Evolutionary conservation across 192 early-diverging fungal species (phyloP), one percentile per base, ranked within the genome.

Genomic region (Coemansia sp.): DNA sequence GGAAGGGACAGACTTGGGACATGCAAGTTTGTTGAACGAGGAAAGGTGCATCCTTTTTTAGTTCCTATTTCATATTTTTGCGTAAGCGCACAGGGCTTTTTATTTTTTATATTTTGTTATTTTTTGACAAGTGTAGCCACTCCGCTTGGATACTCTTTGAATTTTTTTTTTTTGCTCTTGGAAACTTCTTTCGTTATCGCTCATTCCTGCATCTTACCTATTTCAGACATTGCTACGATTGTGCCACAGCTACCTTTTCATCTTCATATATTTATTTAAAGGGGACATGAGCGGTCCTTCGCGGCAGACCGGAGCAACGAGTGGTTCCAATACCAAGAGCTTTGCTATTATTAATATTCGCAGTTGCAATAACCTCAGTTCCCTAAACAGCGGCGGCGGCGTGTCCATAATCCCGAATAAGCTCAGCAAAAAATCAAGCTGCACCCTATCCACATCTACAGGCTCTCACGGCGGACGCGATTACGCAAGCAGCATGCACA

Each of bases 271-370:
- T 7, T 28, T 31, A 25, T 31, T 6, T 55, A 31, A 55, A 33
- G 52, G n/a, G 52, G 52, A 28, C 52, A 55, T 55, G 52, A 31
- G 26, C 26, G 26, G 26, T 31, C 52, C 52, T 7, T 55, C 52
- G 28, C 60, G 60, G 6, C 58, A 16, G 58, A 53, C 33, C 35
- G 53, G 3, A 14, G 52, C 52, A 16, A 28, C 52, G 3, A 26
- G 25, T 13, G 52, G 26, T 16, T 31, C 52, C 16, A 55, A 48
- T 48, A 48, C 45, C 20, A 48, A 13, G 28, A 33, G 6, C 25
- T 50, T 79, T 66, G 64, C 75, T 57, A 43, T 72, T 18, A 72
- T 77, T 25, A 77, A 68, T 59, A 69, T 77, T 21, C 69, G 75
- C 28, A 61, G 52, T 14, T 55, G 25, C 6, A 26, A 55, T 28